Evolutionary conservation across 495 filamentous ascomycete species (phyloP), one percentile per base, ranked within the genome.

Genomic region (Neurospora sp.): DNA sequence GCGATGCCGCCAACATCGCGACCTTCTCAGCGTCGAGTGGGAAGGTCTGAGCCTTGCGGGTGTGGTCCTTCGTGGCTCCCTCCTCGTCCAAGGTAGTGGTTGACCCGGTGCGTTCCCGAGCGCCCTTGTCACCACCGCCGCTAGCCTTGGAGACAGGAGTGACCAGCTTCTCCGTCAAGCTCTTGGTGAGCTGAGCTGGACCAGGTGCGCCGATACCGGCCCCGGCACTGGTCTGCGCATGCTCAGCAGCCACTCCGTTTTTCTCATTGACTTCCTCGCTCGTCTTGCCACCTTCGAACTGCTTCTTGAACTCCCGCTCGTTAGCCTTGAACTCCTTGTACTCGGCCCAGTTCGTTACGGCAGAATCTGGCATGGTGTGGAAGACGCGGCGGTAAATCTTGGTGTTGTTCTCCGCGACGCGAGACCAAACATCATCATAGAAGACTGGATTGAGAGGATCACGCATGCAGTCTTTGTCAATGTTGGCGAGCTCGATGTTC

Each of bases 281-380:
- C 40, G 82, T 83, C 17, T 79, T 79, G 17, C 74, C 76, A 12
- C 82, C 80, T n/a, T 78, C 82, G 83, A 86, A 84, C 74, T 90
- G 88, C 73, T 92, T 90, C 70, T 89, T 87, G 82, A 98, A 97
- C 16, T 90, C 88, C 75, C 92, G 90, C 35, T 87, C 87, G 78
- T 97, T 98, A 6, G 90, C 87, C 68, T 88, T 83, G 78, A 91
- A 97, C 72, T 97, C 92, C 77, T 93, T 94, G 83, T 98, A 99
- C 74, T 96, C 93, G 75, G 92, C 91, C 96, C 96, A 99, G 69
- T 89, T 93, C 74, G 90, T 92, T 74, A 96, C 96, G 76, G 98
- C 93, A 71, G 88, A 97, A 78, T 99, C 96, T 2, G 96, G 96
- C 92, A 95, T 95, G 81, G 94, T 97, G 68, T 96, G 90, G 84